Conservation (phyloP, 2,329 filamentous ascomycete species). For the Akanthomyces muscarius region DNA sequence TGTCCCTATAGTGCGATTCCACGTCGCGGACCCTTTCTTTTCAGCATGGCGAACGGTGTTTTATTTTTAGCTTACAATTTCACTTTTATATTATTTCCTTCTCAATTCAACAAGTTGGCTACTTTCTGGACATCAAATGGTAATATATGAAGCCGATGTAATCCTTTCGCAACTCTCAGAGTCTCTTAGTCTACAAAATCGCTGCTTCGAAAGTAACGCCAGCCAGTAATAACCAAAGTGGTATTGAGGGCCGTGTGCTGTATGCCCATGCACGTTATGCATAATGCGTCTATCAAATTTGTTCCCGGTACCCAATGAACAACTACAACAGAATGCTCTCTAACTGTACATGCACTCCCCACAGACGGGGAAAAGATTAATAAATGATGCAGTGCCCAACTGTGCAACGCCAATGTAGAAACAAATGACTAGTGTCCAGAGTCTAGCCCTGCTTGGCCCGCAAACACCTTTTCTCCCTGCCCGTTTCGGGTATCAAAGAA, state of each 20-base stretch:
- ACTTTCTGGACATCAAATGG: neutral
- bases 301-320: neutral
- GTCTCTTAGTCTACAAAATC: neutral
- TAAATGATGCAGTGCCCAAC: conserved; percentile 6
- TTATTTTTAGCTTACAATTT: neutral
- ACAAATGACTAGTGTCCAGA: neutral
- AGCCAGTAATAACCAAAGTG: neutral
- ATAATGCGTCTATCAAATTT: conserved; percentile 16
- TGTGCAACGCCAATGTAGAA: conserved; percentile 9
- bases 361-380: neutral
- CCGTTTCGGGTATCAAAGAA: neutral
- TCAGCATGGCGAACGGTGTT: conserved; percentile 17
- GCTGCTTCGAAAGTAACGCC: neutral
- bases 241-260: conserved; percentile 5
- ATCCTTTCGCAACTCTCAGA: neutral
- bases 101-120: neutral
- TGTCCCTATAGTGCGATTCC: neutral
- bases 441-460: neutral
- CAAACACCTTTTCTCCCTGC: neutral
- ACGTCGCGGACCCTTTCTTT: neutral
- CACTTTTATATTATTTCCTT: neutral
- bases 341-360: neutral
- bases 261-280: conserved; percentile 16
- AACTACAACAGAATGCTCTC: neutral
- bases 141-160: neutral